Base-by-base conservation (phyloP, 1,284 basidiomycete species). In the Cerrena zonata region DNA sequence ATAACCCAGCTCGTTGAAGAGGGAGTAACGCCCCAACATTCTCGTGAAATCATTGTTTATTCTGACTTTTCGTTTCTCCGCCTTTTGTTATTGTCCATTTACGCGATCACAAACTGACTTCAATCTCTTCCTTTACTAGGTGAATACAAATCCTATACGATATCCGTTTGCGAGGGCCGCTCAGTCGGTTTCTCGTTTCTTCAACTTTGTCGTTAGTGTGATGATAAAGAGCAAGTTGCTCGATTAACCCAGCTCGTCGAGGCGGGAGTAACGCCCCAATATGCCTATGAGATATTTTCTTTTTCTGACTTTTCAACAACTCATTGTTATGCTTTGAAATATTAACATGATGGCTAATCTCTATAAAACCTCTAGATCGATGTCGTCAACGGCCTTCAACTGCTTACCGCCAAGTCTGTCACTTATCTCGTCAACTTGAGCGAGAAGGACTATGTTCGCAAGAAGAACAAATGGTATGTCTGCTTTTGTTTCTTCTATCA, bases 381-480 rank as follows among this genome's bases (percentile, higher is more conserved):
- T 64, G 85, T 95, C 58, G 90, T 99, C 72, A 99, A 99, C 74
- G 72, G 83, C 44, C 83, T 99, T 48, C 81, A 85, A 61, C 84
- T 99, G 22, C 79, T 99, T 46, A 98, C 95, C 21, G 94, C 96
- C 55, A 99, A 99, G 69, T 91, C 95, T 41, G 93, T 99, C 58
- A 97, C 91, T 51, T 99, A 99, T 75, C 89, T 99, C 44, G 93
- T 99, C 70, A 99, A 99, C 73, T 75, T 99, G 48, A 94, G 91
- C 55, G 95, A 99, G 71, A 83, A 82, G 59, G 96, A 99, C 71
- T 99, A 92, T 65, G 75, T 92, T 53, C 85, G 96, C 55, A 97
- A 96, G 75, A 99, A 98, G 86, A 99, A 98, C 79, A 99, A 98
- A 77, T 99, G 95, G 94, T 86, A 51, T 22, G 68, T 58, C n/a